Conservation (phyloP, 176 grass and related monocot species). For the Calamus simplicifolius region DNA sequence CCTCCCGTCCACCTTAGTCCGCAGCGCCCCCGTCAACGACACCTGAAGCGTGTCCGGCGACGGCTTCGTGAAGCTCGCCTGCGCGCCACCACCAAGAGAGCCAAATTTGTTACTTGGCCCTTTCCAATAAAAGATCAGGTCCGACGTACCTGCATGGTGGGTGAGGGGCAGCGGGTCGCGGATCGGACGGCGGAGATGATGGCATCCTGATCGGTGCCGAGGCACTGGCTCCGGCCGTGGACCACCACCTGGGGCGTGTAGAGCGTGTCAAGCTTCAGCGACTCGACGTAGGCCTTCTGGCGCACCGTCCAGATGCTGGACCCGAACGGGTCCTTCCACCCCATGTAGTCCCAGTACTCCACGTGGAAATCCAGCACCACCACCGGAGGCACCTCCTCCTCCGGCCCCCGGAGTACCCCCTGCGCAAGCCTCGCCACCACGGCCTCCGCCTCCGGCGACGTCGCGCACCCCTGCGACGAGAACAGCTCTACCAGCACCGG, state of each 20-base stretch:
- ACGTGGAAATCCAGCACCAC: conserved; percentile 88
- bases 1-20: conserved; percentile 40
- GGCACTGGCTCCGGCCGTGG: conserved; percentile 64
- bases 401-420: conserved; percentile 1
- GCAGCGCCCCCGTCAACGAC: conserved; percentile 50
- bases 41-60: conserved; percentile 53
- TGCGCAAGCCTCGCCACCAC: conserved; percentile 48
- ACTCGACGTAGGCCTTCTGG: conserved; percentile 91
- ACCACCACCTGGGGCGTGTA: conserved; percentile 88
- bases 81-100: background rate
- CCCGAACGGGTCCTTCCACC: conserved; percentile 88
- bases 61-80: conserved; percentile 58
- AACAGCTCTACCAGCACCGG: conserved; percentile 92
- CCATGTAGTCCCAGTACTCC: conserved; percentile 89
- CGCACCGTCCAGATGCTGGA: conserved; percentile 81
- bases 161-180: conserved; percentile 49
- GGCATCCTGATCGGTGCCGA: conserved; percentile 66
- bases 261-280: conserved; percentile 79
- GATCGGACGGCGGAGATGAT: conserved; percentile 38
- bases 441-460: conserved; percentile 66
- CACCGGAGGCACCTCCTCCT: conserved; percentile 14
- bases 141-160: conserved; percentile 59
- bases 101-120: too few species aligned
- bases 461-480: conserved; percentile 69
- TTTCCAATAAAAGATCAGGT: too few species aligned